Evolutionary conservation across 139 green algal genomes (phyloP), one percentile per base, ranked within the genome.

Genomic region (Coelastrella sp.): DNA sequence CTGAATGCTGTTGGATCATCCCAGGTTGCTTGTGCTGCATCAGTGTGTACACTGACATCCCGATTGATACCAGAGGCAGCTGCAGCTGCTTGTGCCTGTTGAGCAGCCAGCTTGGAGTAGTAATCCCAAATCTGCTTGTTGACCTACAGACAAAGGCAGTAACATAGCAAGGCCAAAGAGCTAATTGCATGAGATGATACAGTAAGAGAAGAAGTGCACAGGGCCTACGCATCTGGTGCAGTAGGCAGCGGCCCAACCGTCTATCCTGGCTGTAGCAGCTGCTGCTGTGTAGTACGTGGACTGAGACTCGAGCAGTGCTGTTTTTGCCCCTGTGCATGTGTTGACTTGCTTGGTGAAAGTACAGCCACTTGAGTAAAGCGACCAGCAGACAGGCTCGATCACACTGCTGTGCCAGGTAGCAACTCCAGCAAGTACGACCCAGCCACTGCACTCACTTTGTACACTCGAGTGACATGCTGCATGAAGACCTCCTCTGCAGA

Each of bases 401-500:
- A 47, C 32, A 47, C 32, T 47, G 32, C 32, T 47, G 32, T 47
- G 32, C 32, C 32, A 47, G 32, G 32, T 47, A 47, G 32, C 32
- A 47, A 47, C 32, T 47, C 32, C 32, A 47, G 32, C 32, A 47
- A 47, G 32, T 47, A 47, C 32, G 32, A 47, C 32, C 10, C 61
- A 71, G 61, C 61, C 61, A 57, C 6, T 58, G 74, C 22, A 16
- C n/a, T 17, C 19, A 80, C 74, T 19, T 80, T 80, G 74, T 80
- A 58, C 7, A 80, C 23, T 13, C 74, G 8, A 19, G 74, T 80
- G 74, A 80, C 74, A 80, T 80, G 74, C 74, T 80, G 74, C 74
- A 80, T 80, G 74, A 80, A 80, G 7, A 57, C 74, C 23, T 80
- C 74, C 23, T 80, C 74, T 80, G 74, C 74, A 80, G 22, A 80